Evolutionary conservation across 108 stramenopile species (phyloP), one percentile per base, ranked within the genome.

Genomic region (Skeletonema grethae): DNA sequence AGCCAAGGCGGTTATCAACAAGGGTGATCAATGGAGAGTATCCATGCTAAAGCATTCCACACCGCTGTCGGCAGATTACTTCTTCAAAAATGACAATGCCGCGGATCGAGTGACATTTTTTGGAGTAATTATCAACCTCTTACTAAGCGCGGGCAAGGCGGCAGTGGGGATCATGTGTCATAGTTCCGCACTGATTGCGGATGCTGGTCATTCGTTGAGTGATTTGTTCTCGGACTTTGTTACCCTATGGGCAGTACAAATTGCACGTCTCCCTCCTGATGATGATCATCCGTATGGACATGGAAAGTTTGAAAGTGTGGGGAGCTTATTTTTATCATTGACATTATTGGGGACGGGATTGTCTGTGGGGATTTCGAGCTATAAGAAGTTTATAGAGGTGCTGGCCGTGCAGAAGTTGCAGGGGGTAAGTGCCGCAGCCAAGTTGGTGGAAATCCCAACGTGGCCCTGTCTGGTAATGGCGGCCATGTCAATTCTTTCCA

Each of bases 201-300:
- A 99, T 80, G 98, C 97, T 0, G 97, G 96, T 4, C 98, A 99
- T 85, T 94, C 93, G 3, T 61, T 97, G 25, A 85, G 83, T 32
- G 98, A 99, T 82, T 74, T 99, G 35, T 80, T 96, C 41, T 84
- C 82, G 32, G 98, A 99, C 73, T 93, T 97, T 63, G 92, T 99
- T 15, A 98, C 98, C 12, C 69, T 99, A 12, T 95, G 91, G 87
- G 94, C 94, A 11, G 90, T 97, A 12, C 88, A 89, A 57, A 68
- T 95, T 22, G 94, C 83, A 8, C 82, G 94, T 5, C 69, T 95
- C n/a, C 94, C 94, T 16, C 88, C 94, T 12, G 91, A 92, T 70
- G 91, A 90, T 50, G 91, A 92, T 84, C 98, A 98, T 72, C 98
- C 97, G 1, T 98, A 97, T 70, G 98, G 98, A 9, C 97, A 99